Percentiles rank a stretch among this genome's conserved stretches.
phyloP scores from a whole-genome alignment of 2,329 filamentous ascomycete genomes.

The Aotearoamyces nothofagi region DNA sequence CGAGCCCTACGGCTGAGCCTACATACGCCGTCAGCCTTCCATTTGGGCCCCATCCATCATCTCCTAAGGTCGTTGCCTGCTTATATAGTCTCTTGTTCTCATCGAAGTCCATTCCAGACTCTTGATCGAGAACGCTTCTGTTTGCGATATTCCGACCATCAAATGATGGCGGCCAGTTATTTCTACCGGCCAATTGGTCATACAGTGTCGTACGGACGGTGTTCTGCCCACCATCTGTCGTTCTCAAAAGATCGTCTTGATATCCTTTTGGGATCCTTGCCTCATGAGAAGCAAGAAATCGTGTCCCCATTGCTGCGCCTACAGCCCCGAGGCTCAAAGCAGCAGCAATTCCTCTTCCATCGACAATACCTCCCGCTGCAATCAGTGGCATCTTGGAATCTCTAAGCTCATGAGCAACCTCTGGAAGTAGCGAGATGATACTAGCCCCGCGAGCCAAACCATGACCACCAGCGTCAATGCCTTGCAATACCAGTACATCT shows the following conservation, averaged over 20 bases:
- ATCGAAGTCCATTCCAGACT: background rate
- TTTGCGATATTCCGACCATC: slow-evolving; percentile 40
- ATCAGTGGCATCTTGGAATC: slow-evolving; percentile 2
- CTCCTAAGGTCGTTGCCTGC: background rate
- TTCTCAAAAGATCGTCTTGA: slow-evolving; percentile 25
- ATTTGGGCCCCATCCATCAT: background rate
- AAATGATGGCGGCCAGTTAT: slow-evolving; percentile 37
- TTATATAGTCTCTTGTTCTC: background rate
- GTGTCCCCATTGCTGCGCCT: slow-evolving; percentile 30
- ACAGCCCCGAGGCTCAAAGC: slow-evolving; percentile 17
- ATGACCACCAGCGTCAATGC: slow-evolving; percentile 16
- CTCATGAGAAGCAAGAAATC: slow-evolving; percentile 29
- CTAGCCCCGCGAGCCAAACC: slow-evolving; percentile 4
- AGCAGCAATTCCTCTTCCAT: slow-evolving; percentile 18
- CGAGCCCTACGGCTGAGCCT: background rate
- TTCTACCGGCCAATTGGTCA: slow-evolving; percentile 33
- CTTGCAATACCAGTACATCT: slow-evolving; percentile 15
- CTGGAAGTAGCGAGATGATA: slow-evolving; percentile 3
- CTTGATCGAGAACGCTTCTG: slow-evolving; percentile 19
- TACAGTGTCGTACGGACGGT: slow-evolving; percentile 32
- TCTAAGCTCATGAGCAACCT: slow-evolving; percentile 3
- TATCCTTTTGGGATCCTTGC: slow-evolving; percentile 28
- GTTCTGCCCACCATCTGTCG: slow-evolving; percentile 28
- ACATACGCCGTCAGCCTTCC: slow-evolving; percentile 1
- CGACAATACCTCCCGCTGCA: slow-evolving; percentile 7